Conservation (phyloP, 768 basidiomycete genomes). For the Porpolomopsis calyptriformis region DNA sequence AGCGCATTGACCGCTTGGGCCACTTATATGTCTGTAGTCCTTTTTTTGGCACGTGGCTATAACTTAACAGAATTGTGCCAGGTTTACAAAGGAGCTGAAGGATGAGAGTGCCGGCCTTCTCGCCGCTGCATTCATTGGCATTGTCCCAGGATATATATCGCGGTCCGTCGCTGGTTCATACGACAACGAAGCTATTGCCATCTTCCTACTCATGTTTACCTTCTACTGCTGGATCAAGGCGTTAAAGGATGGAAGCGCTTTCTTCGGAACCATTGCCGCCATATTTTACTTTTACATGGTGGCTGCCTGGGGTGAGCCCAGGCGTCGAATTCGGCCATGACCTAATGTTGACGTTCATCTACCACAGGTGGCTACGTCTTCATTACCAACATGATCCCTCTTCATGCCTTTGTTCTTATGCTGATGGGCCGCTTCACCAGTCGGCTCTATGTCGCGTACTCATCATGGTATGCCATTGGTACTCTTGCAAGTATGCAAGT, state of each 20-base stretch:
- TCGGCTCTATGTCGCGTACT: conserved; percentile 90
- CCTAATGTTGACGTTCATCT: conserved; percentile 1
- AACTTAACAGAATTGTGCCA: conserved; percentile 1
- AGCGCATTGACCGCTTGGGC: conserved; percentile 95
- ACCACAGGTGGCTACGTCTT: conserved; percentile 81
- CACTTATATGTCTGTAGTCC: conserved; percentile 71
- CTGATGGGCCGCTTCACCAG: conserved; percentile 93
- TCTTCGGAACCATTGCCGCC: conserved; percentile 83
- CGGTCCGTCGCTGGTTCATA: conserved; percentile 98
- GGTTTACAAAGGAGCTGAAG: conserved; percentile 96
- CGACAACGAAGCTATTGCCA: conserved; percentile 99
- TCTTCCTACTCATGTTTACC: conserved; percentile 99
- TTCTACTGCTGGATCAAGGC: conserved; percentile 98
- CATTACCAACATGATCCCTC: conserved; percentile 99
- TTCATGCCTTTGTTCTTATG: conserved; percentile 89
- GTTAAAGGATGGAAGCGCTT: conserved; percentile 84
- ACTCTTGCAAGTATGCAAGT: conserved; percentile 98
- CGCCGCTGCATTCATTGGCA: conserved; percentile 96
- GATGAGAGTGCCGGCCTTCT: conserved; percentile 92
- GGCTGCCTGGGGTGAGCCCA: conserved; percentile 87
- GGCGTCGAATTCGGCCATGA: background rate
- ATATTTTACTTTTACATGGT: conserved; percentile 99
- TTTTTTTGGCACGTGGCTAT: background rate
- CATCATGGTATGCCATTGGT: conserved; percentile 95
- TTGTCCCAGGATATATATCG: conserved; percentile 96